Conservation (phyloP, 2,329 filamentous ascomycete species). For the Neofusicoccum sp. region DNA sequence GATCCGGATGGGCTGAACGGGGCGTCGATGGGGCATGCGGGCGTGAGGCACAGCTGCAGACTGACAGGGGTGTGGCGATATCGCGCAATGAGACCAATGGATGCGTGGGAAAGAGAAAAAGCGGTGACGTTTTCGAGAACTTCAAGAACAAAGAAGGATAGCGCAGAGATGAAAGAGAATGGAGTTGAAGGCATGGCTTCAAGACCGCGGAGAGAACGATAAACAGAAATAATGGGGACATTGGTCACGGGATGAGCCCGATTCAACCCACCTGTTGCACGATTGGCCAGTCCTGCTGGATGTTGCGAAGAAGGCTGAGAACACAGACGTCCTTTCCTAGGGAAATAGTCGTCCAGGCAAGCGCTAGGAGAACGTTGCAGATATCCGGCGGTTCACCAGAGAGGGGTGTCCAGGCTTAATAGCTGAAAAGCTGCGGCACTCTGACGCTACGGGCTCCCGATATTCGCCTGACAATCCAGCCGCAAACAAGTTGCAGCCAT, state of each 20-base stretch:
- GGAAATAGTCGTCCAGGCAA: no score
- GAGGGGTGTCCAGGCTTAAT: neutral
- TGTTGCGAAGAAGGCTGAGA: no score
- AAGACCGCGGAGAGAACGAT: neutral
- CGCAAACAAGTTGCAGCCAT: neutral
- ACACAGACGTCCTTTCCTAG: no score
- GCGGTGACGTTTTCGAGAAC: neutral
- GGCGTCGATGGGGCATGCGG: neutral
- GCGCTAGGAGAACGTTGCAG: neutral
- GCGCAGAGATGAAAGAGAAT: neutral
- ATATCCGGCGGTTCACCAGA: neutral
- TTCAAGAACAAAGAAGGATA: no score
- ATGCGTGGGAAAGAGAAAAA: neutral
- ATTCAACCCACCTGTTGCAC: no score
- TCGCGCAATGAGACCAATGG: neutral
- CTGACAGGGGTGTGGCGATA: neutral
- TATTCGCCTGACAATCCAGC: neutral
- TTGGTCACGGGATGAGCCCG: no score
- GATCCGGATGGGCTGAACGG: neutral
- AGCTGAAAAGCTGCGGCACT: neutral
- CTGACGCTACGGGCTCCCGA: neutral
- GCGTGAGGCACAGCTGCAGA: neutral
- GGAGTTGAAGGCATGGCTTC: neutral
- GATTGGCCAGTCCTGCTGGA: no score
- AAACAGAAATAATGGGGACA: no score